Evolutionary conservation across 2,329 filamentous ascomycete genomes (phyloP), one percentile per base, ranked within the genome.

Genomic region (Paraconiothyrium sp.): DNA sequence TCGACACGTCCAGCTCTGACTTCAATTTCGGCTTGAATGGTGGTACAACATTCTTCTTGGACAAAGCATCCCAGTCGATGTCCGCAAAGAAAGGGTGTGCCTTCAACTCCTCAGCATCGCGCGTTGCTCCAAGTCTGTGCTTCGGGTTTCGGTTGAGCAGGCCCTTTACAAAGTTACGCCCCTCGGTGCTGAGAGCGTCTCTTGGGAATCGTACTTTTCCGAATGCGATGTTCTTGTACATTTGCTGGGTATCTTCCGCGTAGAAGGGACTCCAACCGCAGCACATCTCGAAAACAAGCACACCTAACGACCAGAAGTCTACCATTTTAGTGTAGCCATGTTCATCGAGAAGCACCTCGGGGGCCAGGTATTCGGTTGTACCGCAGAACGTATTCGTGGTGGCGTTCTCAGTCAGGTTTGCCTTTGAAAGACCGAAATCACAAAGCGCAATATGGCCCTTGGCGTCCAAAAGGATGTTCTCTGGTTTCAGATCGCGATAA

Each of bases 171-270:
- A 99, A 99, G 80, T 97, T 98, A 61, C 95, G 89, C 61, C 95
- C 95, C 79, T 99, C 95, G 44, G 93, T 91, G 63, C 93, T 97
- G 35, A 99, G 84, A 1, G 95, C 97, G 78, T 99, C 95, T 67
- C 94, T 88, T 8, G 95, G 95, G 79, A 99, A 99, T 63, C 95
- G 88, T 60, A 99, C 95, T 78, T 99, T 99, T 76, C 95, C 95
- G 75, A 99, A 99, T 0, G 95, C 95, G 77, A 99, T 99, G 82
- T 99, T 99, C 85, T 99, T 99, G 84, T 99, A 99, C 95, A 99
- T 99, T 79, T 99, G 95, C 80, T 99, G 95, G 0, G 95, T 99
- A 76, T 99, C 95, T 75, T 99, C 95, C 59, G 95, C 95, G 72
- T 98, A 99, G 81, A 99, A 99, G 0, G 95, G 95, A 73, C 93